A percentile compares a stretch with the other conserved stretches of the same genome.
These are phyloP conservation scores for Paradendryphiella salina DNA, from an alignment of 2,329 filamentous ascomycete genomes.

Conservation along the genomic window DNA sequence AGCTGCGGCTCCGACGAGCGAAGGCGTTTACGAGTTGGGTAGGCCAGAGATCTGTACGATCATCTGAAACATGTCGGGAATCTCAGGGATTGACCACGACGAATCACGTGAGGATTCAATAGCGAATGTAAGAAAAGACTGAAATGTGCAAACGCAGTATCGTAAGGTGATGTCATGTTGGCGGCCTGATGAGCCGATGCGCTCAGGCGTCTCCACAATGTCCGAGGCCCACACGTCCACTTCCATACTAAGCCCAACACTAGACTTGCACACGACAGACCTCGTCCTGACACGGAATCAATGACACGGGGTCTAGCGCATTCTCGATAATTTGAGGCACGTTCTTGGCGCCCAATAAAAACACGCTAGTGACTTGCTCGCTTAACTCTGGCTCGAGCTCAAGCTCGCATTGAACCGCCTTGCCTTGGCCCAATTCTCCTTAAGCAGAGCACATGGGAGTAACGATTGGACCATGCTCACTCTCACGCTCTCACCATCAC, in stretches of 20 bases:
- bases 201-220: conserved; percentile 8
- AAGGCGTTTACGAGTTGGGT: conserved; percentile 31
- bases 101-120: conserved; percentile 34
- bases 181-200: not conserved
- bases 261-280: not conserved
- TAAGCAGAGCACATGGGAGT: conserved; percentile 4
- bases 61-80: conserved; percentile 33
- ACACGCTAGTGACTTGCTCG: not conserved
- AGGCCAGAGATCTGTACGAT: conserved; percentile 26
- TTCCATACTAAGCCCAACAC: not conserved
- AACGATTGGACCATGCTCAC: conserved; percentile 6
- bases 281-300: not conserved
- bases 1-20: conserved; percentile 29
- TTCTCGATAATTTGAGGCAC: not conserved
- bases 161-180: not conserved
- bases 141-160: not conserved
- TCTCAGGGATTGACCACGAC: conserved; percentile 34
- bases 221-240: not conserved
- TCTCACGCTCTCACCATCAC: not conserved
- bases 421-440: conserved; percentile 1
- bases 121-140: conserved; percentile 22
- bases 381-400: not conserved
- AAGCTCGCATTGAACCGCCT: not conserved
- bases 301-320: not conserved
- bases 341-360: not conserved